Base-by-base conservation (phyloP, 2,329 filamentous ascomycete genomes). In the Rutstroemia sp. region DNA sequence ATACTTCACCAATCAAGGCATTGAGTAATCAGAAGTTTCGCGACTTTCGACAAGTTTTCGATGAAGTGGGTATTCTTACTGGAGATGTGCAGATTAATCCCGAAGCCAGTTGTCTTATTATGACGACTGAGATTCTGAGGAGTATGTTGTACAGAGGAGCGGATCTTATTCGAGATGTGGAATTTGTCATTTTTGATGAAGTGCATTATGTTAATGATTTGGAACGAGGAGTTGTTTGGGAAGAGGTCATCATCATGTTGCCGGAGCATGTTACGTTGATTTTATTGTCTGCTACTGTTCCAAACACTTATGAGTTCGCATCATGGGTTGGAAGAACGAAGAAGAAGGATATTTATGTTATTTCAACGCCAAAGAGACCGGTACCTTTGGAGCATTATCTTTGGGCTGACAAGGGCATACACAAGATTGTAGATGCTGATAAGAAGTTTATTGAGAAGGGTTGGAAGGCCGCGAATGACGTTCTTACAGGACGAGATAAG, bases 211-310 rank as follows among this genome's bases (percentile, higher is more conserved):
- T 99, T 62, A 99, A 97, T 68, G 94, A 99, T 70, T 80, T 88
- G 25, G 94, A 97, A 71, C 83, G 94, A 73, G 94, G 94, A 67
- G 94, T 99, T 5, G 94, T 99, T 0, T 99, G 94, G 94, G 94
- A 99, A 72, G 94, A 99, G 72, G 94, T 99, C 66, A 99, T 99
- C 68, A 99, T 99, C 67, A 97, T 99, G 94, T 79, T 99, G 55
- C 94, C 94, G 0, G 92, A 96, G 69, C 94, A 99, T 73, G 90
- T 99, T 40, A 95, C 94, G 2, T 79, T 99, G 21, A 99, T 99
- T 63, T 76, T 97, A 2, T 80, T 99, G 3, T 99, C 94, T 4
- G 94, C 94, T 0, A 99, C 94, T 0, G 94, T 99, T 0, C 94
- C 94, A 1, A 99, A 99, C 69, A 97, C 94, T 0, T 84, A 96